Base-by-base conservation (phyloP, 176 grass and related monocot genomes). In the Aegilops bicornis region DNA sequence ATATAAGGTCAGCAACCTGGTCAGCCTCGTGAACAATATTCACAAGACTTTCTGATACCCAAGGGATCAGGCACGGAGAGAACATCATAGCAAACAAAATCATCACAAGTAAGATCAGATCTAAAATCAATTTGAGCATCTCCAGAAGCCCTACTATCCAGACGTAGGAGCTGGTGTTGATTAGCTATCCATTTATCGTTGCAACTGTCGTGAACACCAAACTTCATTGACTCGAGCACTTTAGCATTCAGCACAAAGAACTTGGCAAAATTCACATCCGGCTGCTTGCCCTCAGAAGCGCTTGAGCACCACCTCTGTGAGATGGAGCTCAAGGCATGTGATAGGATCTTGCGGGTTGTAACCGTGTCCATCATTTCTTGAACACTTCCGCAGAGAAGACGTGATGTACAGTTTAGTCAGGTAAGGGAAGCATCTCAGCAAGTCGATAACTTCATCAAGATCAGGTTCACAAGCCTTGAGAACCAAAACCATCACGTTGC, bases 221-320 rank as follows among this genome's bases (percentile, higher is more conserved):
- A 56, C 31, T 13, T 58, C 29, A 77, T 77, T 22, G 52, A 22
- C 27, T 33, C 74, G 17, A 84, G 71, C 58, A 76, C 82, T 47
- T 76, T 60, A 13, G 69, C 81, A 72, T 73, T 83, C 67, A 39
- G 6, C 56, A 73, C 33, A 83, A 83, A 73, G 81, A 60, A 83
- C 23, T 83, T 73, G n/a, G 81, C 81, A 22, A 83, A 73, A 35
- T 40, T 3, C 10, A 83, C 50, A 73, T 83, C 32, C 24, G 52
- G 32, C 33, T 6, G 16, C 15, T 8, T 61, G 52, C 50, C 67
- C 35, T 30, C 22, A n/a, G 10, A 73, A 83, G 5, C 54, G 5
- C 14, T 73, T 61, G 1, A 83, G 2, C 20, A 83, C 36, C 24
- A 74, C 82, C 43, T 61, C 19, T 74, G 25, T 73, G 33, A 84